Percentiles rank a stretch among this genome's conserved stretches.
Evolutionary conservation across 306 rosid species (phyloP).

Genomic region (Phaseolus lunatus): DNA sequence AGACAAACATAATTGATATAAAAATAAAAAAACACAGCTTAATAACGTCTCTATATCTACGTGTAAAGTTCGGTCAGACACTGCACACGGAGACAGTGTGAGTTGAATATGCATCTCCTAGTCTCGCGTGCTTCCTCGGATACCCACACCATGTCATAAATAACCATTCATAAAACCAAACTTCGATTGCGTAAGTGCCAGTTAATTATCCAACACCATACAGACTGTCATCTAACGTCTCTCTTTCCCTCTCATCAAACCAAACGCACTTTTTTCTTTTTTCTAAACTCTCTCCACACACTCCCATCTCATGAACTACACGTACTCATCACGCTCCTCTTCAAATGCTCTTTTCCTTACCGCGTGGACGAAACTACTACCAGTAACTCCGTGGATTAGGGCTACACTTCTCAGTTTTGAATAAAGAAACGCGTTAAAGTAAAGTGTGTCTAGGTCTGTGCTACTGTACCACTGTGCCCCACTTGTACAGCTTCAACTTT

Average conservation of each 20-base stretch:
- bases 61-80: background rate
- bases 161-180: background rate
- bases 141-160: background rate
- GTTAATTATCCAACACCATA: slow-evolving; percentile 41
- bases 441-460: background rate
- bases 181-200: slow-evolving; percentile 48
- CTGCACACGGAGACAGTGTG: background rate
- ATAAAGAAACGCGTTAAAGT: slow-evolving; percentile 50
- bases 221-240: slow-evolving; percentile 60
- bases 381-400: background rate
- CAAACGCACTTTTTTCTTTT: background rate
- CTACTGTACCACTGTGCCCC: background rate
- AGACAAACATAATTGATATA: background rate
- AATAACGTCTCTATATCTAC: background rate
- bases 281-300: background rate
- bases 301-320: background rate
- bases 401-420: background rate
- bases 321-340: slow-evolving; percentile 40
- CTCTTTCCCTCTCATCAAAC: slow-evolving; percentile 19
- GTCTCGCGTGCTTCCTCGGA: slow-evolving; percentile 12
- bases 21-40: background rate
- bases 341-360: background rate
- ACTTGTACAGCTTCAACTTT: background rate
- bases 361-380: slow-evolving; percentile 34
- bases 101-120: background rate